Evolutionary conservation across 148 eudicot species (phyloP), one percentile per base, ranked within the genome.

Genomic region (Vaccinium macrocarpon): DNA sequence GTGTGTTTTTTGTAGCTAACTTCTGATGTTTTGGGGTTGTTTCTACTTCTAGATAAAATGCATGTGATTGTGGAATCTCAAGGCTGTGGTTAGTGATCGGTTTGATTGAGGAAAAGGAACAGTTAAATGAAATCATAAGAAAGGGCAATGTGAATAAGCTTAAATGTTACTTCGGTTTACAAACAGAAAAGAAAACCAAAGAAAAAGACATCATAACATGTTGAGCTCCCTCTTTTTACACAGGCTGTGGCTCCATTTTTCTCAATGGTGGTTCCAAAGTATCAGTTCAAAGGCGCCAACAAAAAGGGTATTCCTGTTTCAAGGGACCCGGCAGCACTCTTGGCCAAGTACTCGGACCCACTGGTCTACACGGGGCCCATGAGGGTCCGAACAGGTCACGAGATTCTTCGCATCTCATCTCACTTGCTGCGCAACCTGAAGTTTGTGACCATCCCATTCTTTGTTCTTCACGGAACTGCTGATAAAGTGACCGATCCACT

Each of bases 301-400:
- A 97, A 95, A 88, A 93, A 91, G 77, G 99, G 99, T 42, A 92
- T 93, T 55, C 91, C 95, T 5, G 99, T 97, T 79, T 89, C 98
- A 61, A 88, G 99, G 72, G 99, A 97, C 74, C 99, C 99, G 5
- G 94, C 90, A 2, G 96, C 94, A 72, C 95, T 97, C 64, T 25
- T 90, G 64, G 98, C 94, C 68, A 97, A 97, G 88, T 97, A 97
- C 90, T 91, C 99, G 4, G 99, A 97, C 78, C 99, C 99, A 1
- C 81, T 97, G 84, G 99, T 97, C 25, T 97, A 95, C 85, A 97
- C 99, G 0, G 99, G 99, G 7, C 95, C 97, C 13, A 91, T 97
- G 42, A 89, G 99, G 82, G 94, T 97, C 78, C 90, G 97, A 82
- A 97, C 99, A 0, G 99, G 99, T 6, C 93, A 97, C 1, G 99